Evolutionary conservation across 83 land plant genomes (phyloP), one percentile per base, ranked within the genome.

Genomic region (Diphasiastrum complanatum): DNA sequence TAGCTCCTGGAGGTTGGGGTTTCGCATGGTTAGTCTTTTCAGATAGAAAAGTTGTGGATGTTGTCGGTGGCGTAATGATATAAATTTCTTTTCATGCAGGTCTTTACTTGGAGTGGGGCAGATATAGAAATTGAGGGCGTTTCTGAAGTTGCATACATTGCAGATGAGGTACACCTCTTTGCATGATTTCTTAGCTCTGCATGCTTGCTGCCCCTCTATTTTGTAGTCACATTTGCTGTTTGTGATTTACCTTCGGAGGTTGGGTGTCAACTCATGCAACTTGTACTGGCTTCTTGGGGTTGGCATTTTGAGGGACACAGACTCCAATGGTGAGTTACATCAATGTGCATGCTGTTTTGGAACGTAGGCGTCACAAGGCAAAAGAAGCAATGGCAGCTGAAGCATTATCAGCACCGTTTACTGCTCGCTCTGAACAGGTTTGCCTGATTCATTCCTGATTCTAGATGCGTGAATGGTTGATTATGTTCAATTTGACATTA

Each of bases 101-200:
- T 93, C 31, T 93, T 89, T 54, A 79, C 99, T 18, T 93, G 99
- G 99, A 68, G 75, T 75, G 96, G 96, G 38, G 91, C 96, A 12
- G 82, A 83, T n/a, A 70, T 93, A 59, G 99, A 93, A 59, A 54
- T 93, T 67, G 85, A 89, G 60, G 96, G 99, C 11, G 22, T 49
- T 8, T 82, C 92, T 29, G 96, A 93, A 61, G 83, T 78, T 51
- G 89, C 78, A 61, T 89, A 88, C 75, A 79, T 85, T 29, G 92
- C 88, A 2, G 91, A 89, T 75, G 99, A 93, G 92, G 99, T 92
- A 75, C 60, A 37, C 24, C 27, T 0, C 24, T 12, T 40, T 62
- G 11, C 19, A n/a, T 28, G 28, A 37, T 33, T 45, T 14, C 53
- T 45, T 14, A 25, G 3, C 51, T 61, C 34, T n/a, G 12, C 43